Conservation (phyloP, 2,329 filamentous ascomycete genomes). For the Apiospora marii region DNA sequence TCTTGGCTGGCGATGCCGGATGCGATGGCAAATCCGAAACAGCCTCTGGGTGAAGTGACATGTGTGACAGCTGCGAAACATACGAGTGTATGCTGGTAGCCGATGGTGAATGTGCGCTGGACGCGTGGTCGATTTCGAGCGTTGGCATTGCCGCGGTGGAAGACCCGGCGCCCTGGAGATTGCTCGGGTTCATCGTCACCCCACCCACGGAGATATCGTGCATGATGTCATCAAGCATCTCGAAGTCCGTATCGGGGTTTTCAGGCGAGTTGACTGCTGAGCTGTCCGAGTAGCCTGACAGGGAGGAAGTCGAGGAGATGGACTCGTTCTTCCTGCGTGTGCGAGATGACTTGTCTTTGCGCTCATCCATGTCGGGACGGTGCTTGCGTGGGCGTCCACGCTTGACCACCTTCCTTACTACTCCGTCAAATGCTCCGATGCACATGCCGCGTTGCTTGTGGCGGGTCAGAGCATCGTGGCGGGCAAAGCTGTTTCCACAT, state of each 20-base stretch:
- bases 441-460: slow-evolving; percentile 97
- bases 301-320: slow-evolving; percentile 56
- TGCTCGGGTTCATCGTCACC: slow-evolving; percentile 47
- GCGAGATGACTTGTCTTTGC: slow-evolving; percentile 63
- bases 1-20: slow-evolving; percentile 58
- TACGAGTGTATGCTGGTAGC: slow-evolving; percentile 55
- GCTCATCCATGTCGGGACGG: slow-evolving; percentile 63
- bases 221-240: slow-evolving; percentile 58
- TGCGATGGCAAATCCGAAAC: slow-evolving; percentile 34
- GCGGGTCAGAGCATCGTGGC: slow-evolving; percentile 92
- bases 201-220: slow-evolving; percentile 50
- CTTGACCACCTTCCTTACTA: slow-evolving; percentile 67
- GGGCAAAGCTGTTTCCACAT: slow-evolving; percentile 92
- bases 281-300: slow-evolving; percentile 65
- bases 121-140: slow-evolving; percentile 37
- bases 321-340: slow-evolving; percentile 66
- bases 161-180: slow-evolving; percentile 42
- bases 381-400: slow-evolving; percentile 71
- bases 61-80: slow-evolving; percentile 50
- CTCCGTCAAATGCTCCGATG: slow-evolving; percentile 88
- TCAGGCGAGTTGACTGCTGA: slow-evolving; percentile 61
- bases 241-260: slow-evolving; percentile 46
- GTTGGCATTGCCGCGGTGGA: slow-evolving; percentile 51
- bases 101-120: slow-evolving; percentile 53
- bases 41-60: slow-evolving; percentile 36